Base-by-base conservation (phyloP, 208 protist genomes). In the Leishmania braziliensis region DNA sequence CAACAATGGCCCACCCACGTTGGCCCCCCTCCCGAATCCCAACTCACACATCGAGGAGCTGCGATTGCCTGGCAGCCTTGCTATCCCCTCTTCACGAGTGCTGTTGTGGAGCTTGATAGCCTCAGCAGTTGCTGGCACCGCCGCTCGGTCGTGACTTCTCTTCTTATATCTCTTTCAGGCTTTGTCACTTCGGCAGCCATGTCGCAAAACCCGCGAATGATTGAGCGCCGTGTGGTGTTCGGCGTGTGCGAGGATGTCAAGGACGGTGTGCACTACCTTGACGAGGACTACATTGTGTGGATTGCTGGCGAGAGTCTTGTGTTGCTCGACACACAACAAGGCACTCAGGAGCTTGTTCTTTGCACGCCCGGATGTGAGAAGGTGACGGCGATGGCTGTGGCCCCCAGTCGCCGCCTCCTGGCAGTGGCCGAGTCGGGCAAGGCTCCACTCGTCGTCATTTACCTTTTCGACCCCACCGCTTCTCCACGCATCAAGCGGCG, bases 381-480 rank as follows among this genome's bases (percentile, higher is more conserved):
- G 4, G 96, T 99, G 70, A 98, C 97, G 14, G 94, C 97, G 8
- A 91, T 99, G 84, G 92, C 96, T 20, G 70, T 98, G 33, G 93
- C 91, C 3, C 88, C 92, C 60, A 99, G 98, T 83, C 95, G 95
- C n/a, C 95, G 96, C 63, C 92, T 95, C 51, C 82, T 99, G 26
- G 98, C 98, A 23, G 93, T 99, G 43, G 97, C 98, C 12, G 98
- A 99, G 90, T 92, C 89, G 14, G 95, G 88, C 69, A 93, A 93
- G 76, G 82, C 85, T 51, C 88, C 97, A 1, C 85, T 84, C 33
- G 93, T 99, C 79, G 92, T 94, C 66, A 95, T 99, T 66, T 99
- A 98, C 87, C 78, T 93, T 56, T 98, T 91, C 85, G 97, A 99
- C 79, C 80, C 95, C 39, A 85, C 86, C 65, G 86, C 86, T n/a